Conservation (phyloP, 1,284 basidiomycete genomes). For the Ceratobasidium sp. region DNA sequence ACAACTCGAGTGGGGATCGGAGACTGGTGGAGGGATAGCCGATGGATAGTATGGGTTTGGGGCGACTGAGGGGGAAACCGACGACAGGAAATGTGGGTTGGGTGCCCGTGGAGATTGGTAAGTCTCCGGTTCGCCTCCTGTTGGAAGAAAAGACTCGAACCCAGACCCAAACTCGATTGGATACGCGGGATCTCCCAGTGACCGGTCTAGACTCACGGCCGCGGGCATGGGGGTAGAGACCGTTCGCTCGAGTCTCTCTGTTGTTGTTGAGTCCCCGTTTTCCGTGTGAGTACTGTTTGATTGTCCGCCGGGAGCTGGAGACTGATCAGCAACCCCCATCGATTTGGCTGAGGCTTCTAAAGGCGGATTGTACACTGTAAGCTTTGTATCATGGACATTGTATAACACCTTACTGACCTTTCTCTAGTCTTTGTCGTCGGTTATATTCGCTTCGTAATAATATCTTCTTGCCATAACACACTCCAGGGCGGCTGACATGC, state of each 20-base stretch:
- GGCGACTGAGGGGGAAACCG: constrained; percentile 1
- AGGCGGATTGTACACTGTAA: too few relatives aligned
- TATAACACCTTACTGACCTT: not conserved
- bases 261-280: too few relatives aligned
- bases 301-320: too few relatives aligned
- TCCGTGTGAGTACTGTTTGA: too few relatives aligned
- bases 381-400: too few relatives aligned
- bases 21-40: too few relatives aligned
- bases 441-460: constrained; percentile 11
- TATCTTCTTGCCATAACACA: not conserved
- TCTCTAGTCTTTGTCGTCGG: not conserved
- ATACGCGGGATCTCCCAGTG: not conserved
- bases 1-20: not conserved
- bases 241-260: too few relatives aligned
- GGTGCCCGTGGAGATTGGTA: not conserved
- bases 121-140: not conserved
- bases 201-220: too few relatives aligned
- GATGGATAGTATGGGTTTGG: not conserved
- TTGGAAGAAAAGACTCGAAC: not conserved
- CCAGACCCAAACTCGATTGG: not conserved
- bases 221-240: too few relatives aligned
- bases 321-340: too few relatives aligned
- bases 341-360: too few relatives aligned
- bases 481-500: not conserved
- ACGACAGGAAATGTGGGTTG: not conserved